Conservation (phyloP, 331 rosid genomes). For the Acacia concinna region DNA sequence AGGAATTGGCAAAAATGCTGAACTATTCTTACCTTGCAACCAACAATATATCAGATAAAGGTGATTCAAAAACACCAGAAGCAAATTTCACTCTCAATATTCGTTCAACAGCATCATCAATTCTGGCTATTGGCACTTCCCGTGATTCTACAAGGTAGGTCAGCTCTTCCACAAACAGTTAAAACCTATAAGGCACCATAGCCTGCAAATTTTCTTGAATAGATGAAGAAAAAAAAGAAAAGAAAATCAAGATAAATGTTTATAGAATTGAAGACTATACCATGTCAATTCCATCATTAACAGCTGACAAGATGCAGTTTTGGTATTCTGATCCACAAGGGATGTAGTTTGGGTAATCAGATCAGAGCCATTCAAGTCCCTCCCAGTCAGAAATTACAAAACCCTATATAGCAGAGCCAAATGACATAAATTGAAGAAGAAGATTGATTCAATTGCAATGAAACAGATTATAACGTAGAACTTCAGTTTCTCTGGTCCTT, state of each 20-base stretch:
- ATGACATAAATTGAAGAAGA: not conserved
- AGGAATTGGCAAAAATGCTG: not conserved
- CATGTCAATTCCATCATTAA: slow-evolving; percentile 93
- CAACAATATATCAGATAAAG: slow-evolving; percentile 70
- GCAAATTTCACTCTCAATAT: slow-evolving; percentile 85
- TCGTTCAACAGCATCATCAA: slow-evolving; percentile 78
- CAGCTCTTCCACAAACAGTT: slow-evolving; percentile 55
- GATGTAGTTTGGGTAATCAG: not conserved
- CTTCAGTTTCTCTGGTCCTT: not conserved
- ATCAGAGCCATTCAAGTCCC: slow-evolving; percentile 64
- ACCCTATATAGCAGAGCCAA: slow-evolving; percentile 57
- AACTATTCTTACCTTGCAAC: slow-evolving; percentile 66
- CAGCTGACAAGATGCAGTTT: slow-evolving; percentile 55
- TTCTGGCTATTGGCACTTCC: slow-evolving; percentile 61
- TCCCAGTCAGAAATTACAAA: slow-evolving; percentile 84
- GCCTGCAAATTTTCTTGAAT: slow-evolving; percentile 51
- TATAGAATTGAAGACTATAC: slow-evolving; percentile 36
- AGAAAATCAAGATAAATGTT: slow-evolving; percentile 10
- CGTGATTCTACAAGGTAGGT: slow-evolving; percentile 63
- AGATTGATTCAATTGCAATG: not conserved
- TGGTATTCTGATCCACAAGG: slow-evolving; percentile 67
- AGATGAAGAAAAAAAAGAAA: slow-evolving; percentile 8
- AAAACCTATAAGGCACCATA: slow-evolving; percentile 59
- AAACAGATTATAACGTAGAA: slow-evolving; percentile 21
- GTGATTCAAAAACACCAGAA: slow-evolving; percentile 76